phyloP scores from a whole-genome alignment of 2,329 filamentous ascomycete species.

The Aspergillus pseudotamarii region DNA sequence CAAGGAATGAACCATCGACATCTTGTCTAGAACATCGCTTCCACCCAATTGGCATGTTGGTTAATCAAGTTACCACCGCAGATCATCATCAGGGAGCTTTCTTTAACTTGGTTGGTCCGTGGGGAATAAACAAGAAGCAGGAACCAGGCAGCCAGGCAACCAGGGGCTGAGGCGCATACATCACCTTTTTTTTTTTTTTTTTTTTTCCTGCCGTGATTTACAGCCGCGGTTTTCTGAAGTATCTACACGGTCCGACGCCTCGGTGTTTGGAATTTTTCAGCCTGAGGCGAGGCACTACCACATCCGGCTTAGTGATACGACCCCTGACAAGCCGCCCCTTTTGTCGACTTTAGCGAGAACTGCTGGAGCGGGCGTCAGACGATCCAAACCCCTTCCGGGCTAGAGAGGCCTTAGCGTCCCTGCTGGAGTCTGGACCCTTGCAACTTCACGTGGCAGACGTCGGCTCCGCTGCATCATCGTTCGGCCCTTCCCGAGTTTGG shows the following conservation, averaged over 20 bases:
- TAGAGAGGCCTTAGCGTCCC: constrained; percentile 18
- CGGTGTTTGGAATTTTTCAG: background rate
- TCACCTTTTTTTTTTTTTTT: background rate
- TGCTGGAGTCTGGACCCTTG: constrained; percentile 28
- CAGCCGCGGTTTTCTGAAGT: background rate
- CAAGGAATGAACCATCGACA: constrained; percentile 6
- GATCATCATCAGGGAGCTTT: constrained; percentile 24
- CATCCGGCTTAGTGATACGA: constrained; percentile 4
- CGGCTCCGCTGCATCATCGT: constrained; percentile 24
- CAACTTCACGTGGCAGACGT: constrained; percentile 30
- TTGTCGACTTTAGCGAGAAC: constrained; percentile 19
- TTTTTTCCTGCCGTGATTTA: background rate
- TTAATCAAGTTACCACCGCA: constrained; percentile 19
- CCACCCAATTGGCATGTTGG: constrained; percentile 16
- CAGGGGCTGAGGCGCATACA: constrained; percentile 11
- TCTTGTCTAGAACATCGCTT: constrained; percentile 12
- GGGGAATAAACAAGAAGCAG: constrained; percentile 8
- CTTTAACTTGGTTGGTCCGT: constrained; percentile 15
- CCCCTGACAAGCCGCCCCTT: background rate
- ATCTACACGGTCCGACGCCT: background rate
- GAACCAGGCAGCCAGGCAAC: constrained; percentile 23
- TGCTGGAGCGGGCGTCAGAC: constrained; percentile 28
- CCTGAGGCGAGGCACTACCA: background rate
- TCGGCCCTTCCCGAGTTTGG: constrained; percentile 34
- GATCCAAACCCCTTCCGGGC: constrained; percentile 10